Conservation (phyloP, 768 basidiomycete genomes). For the Dentipellis sp. region DNA sequence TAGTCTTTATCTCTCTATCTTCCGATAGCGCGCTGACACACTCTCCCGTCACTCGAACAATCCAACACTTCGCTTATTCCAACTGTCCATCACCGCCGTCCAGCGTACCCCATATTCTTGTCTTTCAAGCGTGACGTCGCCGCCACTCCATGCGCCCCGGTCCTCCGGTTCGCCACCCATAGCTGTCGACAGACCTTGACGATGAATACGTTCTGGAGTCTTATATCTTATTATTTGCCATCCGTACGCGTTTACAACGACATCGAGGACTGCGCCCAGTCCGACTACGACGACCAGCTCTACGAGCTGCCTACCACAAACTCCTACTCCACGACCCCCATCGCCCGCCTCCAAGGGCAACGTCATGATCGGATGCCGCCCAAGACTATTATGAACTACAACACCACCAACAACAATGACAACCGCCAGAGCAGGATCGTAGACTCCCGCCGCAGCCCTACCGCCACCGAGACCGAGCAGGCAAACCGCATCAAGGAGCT, state of each 20-base stretch:
- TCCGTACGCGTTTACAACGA: conserved; percentile 11
- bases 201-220: conserved; percentile 13
- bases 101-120: background rate
- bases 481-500: conserved; percentile 2
- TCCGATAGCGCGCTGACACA: background rate
- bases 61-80: background rate
- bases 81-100: background rate
- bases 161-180: background rate
- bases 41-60: background rate
- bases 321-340: conserved; percentile 1
- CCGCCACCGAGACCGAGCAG: background rate
- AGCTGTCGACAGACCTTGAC: background rate
- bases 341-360: conserved; percentile 6
- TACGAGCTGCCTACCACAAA: conserved; percentile 12
- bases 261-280: conserved; percentile 1
- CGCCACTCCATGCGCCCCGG: background rate
- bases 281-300: conserved; percentile 10
- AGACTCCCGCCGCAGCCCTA: background rate
- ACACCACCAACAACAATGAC: background rate
- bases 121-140: background rate
- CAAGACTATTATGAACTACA: background rate
- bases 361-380: conserved; percentile 9
- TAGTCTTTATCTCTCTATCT: background rate
- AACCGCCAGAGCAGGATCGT: background rate
- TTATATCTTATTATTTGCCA: conserved; percentile 12